phyloP scores from a whole-genome alignment of 768 basidiomycete genomes.

The Rhodotorula paludigena region DNA sequence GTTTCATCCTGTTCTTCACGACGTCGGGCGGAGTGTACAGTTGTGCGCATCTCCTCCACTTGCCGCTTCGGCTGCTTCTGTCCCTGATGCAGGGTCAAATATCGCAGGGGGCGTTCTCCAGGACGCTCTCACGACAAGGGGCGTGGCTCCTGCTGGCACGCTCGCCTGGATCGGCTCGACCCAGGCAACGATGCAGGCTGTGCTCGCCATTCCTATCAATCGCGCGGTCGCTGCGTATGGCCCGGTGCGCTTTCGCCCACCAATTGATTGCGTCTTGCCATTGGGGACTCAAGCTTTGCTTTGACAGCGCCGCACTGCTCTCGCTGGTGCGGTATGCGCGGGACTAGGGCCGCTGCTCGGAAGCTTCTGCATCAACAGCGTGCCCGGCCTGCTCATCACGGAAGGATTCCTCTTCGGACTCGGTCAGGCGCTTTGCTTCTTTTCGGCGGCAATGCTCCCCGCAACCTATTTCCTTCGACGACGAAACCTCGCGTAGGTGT shows the following conservation, averaged over 20 bases:
- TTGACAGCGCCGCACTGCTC: slow-evolving; percentile 21
- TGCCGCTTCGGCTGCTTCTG: neutral
- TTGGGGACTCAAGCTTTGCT: neutral
- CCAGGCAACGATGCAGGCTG: slow-evolving; percentile 17
- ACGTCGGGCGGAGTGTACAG: slow-evolving; percentile 12
- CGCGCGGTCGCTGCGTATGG: slow-evolving; percentile 9
- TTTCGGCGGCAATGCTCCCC: slow-evolving; percentile 31
- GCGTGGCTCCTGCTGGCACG: slow-evolving; percentile 33
- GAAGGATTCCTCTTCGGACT: slow-evolving; percentile 23
- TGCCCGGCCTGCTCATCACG: slow-evolving; percentile 9
- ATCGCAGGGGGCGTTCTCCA: slow-evolving; percentile 39
- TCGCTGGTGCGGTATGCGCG: slow-evolving; percentile 12
- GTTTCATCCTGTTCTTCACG: slow-evolving; percentile 20
- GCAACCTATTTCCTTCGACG: slow-evolving; percentile 32
- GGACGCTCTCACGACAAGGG: slow-evolving; percentile 22
- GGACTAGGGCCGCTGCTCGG: slow-evolving; percentile 10
- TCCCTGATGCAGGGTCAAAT: neutral
- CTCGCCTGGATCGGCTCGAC: slow-evolving; percentile 41
- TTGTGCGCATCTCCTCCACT: too few species aligned
- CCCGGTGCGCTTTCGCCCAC: neutral
- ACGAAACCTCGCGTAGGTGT: slow-evolving; percentile 37
- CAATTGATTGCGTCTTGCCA: neutral
- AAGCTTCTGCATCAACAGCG: slow-evolving; percentile 7
- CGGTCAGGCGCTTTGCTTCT: slow-evolving; percentile 23
- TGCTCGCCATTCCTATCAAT: slow-evolving; percentile 34